phyloP scores from a whole-genome alignment of 768 basidiomycete species.

The Hypholoma sublateritium region DNA sequence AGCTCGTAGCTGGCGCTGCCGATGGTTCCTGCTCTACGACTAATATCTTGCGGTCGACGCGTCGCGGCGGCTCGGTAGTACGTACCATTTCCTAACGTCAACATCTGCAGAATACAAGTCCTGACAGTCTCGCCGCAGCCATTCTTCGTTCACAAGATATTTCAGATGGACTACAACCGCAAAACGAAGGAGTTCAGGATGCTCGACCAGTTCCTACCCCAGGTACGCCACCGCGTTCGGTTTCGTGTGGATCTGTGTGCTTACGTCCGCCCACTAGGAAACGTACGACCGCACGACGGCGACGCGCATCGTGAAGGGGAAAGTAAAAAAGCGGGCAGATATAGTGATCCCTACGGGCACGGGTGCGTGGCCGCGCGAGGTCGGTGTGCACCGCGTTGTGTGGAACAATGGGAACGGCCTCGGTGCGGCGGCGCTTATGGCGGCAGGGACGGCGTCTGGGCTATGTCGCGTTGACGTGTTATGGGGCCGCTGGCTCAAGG shows the following conservation, averaged over 20 bases:
- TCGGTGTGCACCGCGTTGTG: slow-evolving; percentile 71
- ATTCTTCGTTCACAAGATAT: slow-evolving; percentile 77
- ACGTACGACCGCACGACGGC: slow-evolving; percentile 45
- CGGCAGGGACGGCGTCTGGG: slow-evolving; percentile 81
- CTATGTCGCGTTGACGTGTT: slow-evolving; percentile 84
- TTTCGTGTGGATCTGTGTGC: not conserved
- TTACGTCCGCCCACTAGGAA: slow-evolving; percentile 37
- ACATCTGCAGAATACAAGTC: not conserved
- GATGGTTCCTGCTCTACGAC: slow-evolving; percentile 83
- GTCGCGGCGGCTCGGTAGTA: slow-evolving; percentile 73
- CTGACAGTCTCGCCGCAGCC: slow-evolving; percentile 43
- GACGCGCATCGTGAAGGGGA: slow-evolving; percentile 34
- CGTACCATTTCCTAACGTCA: slow-evolving; percentile 22
- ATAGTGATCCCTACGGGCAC: slow-evolving; percentile 35
- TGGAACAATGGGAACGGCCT: slow-evolving; percentile 85
- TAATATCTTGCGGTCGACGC: slow-evolving; percentile 64
- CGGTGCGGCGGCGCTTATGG: slow-evolving; percentile 56
- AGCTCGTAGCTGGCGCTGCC: slow-evolving; percentile 76
- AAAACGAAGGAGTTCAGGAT: slow-evolving; percentile 76
- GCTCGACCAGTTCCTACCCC: slow-evolving; percentile 83
- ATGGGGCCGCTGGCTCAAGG: slow-evolving; percentile 70
- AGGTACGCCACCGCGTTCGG: slow-evolving; percentile 37
- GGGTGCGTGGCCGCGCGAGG: slow-evolving; percentile 78
- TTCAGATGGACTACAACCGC: slow-evolving; percentile 85
- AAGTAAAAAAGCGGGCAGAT: slow-evolving; percentile 31